Conservation (phyloP, 305 asterid species). For the Nicotiana rustica region DNA sequence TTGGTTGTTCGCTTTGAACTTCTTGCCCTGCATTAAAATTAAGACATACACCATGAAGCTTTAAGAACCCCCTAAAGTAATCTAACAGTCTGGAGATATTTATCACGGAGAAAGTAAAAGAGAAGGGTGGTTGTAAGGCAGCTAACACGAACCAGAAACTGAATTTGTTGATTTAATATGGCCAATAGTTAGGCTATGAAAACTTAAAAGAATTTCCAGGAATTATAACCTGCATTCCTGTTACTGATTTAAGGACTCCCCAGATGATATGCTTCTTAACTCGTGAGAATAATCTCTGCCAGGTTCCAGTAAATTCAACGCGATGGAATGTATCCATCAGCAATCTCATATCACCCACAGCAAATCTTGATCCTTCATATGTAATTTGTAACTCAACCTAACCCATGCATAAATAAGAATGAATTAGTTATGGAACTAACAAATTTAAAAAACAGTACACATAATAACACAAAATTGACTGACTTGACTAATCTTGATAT, state of each 20-base stretch:
- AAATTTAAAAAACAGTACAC: conserved; percentile 35
- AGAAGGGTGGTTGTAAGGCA: neutral
- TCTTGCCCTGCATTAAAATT: conserved; percentile 68
- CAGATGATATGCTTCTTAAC: conserved; percentile 98
- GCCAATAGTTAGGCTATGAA: neutral
- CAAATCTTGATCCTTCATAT: conserved; percentile 98
- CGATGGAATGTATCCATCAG: conserved; percentile 97
- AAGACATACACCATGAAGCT: conserved; percentile 11
- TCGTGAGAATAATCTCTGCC: conserved; percentile 97
- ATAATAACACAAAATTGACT: conserved; percentile 34
- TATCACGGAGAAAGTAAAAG: neutral
- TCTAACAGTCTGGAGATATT: neutral
- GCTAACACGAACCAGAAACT: neutral
- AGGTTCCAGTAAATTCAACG: conserved; percentile 94
- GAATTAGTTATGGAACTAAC: conserved; percentile 38
- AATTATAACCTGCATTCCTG: conserved; percentile 93
- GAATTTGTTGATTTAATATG: neutral
- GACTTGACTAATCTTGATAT: conserved; percentile 99
- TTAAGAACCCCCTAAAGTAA: neutral
- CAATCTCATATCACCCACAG: conserved; percentile 94
- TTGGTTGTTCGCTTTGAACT: conserved; percentile 73
- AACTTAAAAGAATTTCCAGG: neutral
- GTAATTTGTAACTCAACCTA: conserved; percentile 98
- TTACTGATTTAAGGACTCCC: conserved; percentile 98
- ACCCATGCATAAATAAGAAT: conserved; percentile 40